Evolutionary conservation across 176 grass and related monocot genomes (phyloP).

Genomic region (Hyparrhenia diplandra): DNA sequence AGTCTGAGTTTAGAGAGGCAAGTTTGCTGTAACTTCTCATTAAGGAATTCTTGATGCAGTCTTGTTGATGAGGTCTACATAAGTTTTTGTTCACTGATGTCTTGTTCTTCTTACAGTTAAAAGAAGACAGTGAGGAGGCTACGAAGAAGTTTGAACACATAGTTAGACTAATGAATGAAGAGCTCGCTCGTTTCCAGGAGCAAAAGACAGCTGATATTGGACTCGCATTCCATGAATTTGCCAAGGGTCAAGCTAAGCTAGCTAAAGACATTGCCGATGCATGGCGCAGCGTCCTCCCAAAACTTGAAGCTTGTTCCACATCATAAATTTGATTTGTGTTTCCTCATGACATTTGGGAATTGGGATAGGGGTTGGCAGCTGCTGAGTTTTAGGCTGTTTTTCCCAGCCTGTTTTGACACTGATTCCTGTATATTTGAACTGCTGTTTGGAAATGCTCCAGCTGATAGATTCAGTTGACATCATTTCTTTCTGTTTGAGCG

Average conservation of each 20-base stretch:
- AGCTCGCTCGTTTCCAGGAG: conserved; percentile 89
- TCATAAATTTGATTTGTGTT: conserved; percentile 16
- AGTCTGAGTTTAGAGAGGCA: conserved; percentile 84
- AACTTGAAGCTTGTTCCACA: conserved; percentile 74
- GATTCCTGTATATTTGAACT: conserved; percentile 32
- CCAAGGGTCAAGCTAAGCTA: conserved; percentile 93
- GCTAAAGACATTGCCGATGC: conserved; percentile 91
- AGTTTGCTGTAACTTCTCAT: background rate
- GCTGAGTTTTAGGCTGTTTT: conserved; percentile 35
- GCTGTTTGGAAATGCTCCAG: conserved; percentile 10
- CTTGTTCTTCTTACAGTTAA: conserved; percentile 63
- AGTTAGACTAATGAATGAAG: conserved; percentile 86
- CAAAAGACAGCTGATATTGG: conserved; percentile 97
- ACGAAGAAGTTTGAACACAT: conserved; percentile 78
- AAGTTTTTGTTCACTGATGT: background rate
- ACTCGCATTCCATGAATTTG: conserved; percentile 93
- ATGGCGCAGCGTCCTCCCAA: conserved; percentile 84
- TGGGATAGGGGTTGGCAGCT: conserved; percentile 9
- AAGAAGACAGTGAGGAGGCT: conserved; percentile 82
- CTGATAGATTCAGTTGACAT: conserved; percentile 26
- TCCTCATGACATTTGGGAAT: conserved; percentile 10
- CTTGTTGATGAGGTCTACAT: background rate
- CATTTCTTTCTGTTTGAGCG: background rate
- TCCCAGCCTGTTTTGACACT: conserved; percentile 29
- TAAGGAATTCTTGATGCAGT: conserved; percentile 1